These are phyloP conservation scores for Selaginella tamariscina DNA, from an alignment of 75 land plant species.

Conservation along the genomic window DNA sequence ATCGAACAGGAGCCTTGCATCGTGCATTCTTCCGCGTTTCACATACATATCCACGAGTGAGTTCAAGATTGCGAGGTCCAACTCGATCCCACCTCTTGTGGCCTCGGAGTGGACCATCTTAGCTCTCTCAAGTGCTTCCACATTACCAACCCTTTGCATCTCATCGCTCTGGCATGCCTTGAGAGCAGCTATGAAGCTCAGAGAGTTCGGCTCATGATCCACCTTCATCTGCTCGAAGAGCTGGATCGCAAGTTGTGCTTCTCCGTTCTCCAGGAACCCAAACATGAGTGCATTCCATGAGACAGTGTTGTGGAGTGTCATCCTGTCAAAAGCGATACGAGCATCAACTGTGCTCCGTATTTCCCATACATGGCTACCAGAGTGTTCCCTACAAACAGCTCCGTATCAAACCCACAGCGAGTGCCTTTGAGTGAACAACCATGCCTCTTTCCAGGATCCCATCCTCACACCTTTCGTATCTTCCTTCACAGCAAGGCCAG, in stretches of 20 bases:
- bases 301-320: not conserved
- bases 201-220: not conserved
- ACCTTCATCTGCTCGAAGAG: not conserved
- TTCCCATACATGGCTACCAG: not conserved
- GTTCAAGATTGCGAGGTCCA: not conserved
- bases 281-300: conserved; percentile 7
- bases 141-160: not conserved
- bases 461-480: not conserved
- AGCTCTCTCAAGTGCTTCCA: not conserved
- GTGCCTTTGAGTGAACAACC: not conserved
- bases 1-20: not conserved
- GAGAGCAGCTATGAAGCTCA: not conserved
- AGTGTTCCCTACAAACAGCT: conserved; percentile 1
- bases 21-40: not conserved
- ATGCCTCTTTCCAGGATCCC: not conserved
- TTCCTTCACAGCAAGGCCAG: not conserved
- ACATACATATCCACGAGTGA: not conserved
- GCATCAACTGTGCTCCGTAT: not conserved
- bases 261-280: not conserved
- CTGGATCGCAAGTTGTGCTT: not conserved
- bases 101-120: not conserved
- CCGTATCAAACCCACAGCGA: not conserved
- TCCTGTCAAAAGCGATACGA: conserved; percentile 3
- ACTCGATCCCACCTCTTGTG: not conserved
- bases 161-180: not conserved